A percentile compares a stretch with the other conserved stretches of the same genome.
phyloP scores from a whole-genome alignment of 2,329 filamentous ascomycete species.

The Diaporthe aspalathi region DNA sequence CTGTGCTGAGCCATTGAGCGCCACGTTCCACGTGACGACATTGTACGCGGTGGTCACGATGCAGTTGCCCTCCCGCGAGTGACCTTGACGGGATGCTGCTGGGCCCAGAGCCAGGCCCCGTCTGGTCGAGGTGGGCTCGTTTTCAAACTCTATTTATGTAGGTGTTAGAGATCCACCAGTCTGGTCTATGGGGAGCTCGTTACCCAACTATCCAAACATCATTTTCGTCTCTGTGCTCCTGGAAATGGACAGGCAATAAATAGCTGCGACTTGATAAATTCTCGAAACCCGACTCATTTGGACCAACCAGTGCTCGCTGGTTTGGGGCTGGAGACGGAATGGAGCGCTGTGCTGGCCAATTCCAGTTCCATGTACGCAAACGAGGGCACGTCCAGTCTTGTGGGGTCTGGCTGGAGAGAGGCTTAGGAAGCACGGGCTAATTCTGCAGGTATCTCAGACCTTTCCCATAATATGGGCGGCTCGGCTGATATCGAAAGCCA shows the following conservation, averaged over 20 bases:
- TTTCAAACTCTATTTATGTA: not conserved
- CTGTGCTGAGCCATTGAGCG: constrained; percentile 18
- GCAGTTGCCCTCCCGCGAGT: not conserved
- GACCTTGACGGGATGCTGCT: not conserved
- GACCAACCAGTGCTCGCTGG: not conserved
- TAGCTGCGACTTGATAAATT: not conserved
- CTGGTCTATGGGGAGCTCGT: not conserved
- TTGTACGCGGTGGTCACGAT: not conserved
- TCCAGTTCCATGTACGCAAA: not conserved
- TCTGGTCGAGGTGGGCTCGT: not conserved
- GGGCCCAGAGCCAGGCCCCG: no score
- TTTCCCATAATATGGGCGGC: not conserved
- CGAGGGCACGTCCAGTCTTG: not conserved
- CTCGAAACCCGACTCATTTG: not conserved
- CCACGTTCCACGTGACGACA: constrained; percentile 21
- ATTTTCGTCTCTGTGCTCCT: not conserved
- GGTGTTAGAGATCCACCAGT: not conserved
- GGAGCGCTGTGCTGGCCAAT: not conserved
- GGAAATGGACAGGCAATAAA: no score
- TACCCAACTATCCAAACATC: not conserved
- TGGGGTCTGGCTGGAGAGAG: not conserved
- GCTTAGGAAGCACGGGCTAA: not conserved
- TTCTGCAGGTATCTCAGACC: not conserved
- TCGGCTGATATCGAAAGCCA: constrained; percentile 11
- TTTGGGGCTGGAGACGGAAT: not conserved